phyloP scores from a whole-genome alignment of 2,329 filamentous ascomycete species.

The Colletotrichum tanaceti region DNA sequence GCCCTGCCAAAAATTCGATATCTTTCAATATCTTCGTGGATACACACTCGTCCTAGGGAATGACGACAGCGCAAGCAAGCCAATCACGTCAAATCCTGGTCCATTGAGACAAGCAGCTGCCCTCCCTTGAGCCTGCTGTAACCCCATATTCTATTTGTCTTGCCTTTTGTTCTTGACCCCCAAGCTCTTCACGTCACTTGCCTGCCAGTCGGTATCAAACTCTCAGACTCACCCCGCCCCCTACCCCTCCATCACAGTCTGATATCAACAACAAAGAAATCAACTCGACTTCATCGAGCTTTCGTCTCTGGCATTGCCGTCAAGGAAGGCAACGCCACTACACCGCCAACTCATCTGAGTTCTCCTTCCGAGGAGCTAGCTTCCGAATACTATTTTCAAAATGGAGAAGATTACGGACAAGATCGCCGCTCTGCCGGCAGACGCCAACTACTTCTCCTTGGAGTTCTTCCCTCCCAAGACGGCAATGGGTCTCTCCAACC shows the following conservation, averaged over 20 bases:
- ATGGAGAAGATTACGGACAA: conserved; percentile 96
- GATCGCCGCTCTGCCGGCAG: conserved; percentile 86
- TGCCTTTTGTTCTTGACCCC: conserved; percentile 7
- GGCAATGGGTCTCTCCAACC: conserved; percentile 92
- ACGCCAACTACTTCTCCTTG: conserved; percentile 90
- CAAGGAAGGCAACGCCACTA: not conserved
- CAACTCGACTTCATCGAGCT: not conserved
- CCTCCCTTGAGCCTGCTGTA: conserved; percentile 13
- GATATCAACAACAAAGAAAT: conserved; percentile 21
- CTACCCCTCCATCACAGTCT: conserved; percentile 31
- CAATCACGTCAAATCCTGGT: conserved; percentile 29
- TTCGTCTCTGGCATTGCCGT: not conserved
- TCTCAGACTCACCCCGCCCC: conserved; percentile 20
- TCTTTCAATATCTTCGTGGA: conserved; percentile 38
- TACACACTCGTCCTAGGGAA: conserved; percentile 29
- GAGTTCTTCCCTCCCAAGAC: conserved; percentile 99
- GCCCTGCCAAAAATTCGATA: conserved; percentile 35
- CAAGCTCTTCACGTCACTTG: conserved; percentile 14
- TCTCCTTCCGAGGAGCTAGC: not conserved
- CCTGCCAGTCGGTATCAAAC: conserved; percentile 20
- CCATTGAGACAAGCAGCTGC: conserved; percentile 1
- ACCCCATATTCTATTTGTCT: conserved; percentile 3
- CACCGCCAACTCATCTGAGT: not conserved
- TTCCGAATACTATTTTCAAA: conserved; percentile 26
- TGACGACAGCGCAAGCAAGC: conserved; percentile 37